Evolutionary conservation across 352 stramenopile genomes (phyloP).

Genomic region (Phytopythium boreale): DNA sequence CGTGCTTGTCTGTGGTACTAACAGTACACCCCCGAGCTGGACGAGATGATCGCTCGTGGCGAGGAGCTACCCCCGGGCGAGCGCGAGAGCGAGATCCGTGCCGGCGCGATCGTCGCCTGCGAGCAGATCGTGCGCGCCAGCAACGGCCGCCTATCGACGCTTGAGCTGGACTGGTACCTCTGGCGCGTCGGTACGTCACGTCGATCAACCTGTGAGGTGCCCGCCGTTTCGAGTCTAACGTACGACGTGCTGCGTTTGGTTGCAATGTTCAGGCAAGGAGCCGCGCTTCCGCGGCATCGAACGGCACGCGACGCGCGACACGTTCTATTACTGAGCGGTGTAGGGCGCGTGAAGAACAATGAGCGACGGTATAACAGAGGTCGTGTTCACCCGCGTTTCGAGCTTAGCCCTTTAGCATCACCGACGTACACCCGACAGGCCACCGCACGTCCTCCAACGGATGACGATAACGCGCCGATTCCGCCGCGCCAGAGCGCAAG

Average conservation of each 20-base stretch:
- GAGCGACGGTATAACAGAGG: background rate
- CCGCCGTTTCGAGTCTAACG: background rate
- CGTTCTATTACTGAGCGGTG: constrained; percentile 56
- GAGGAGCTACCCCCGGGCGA: constrained; percentile 41
- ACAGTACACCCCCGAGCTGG: constrained; percentile 59
- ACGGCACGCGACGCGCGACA: constrained; percentile 67
- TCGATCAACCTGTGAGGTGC: background rate
- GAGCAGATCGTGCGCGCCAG: constrained; percentile 61
- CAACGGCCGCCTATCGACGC: constrained; percentile 35
- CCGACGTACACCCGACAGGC: no score
- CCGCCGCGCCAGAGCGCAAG: background rate
- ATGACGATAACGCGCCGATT: background rate
- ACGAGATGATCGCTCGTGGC: constrained; percentile 38
- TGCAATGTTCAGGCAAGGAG: constrained; percentile 50
- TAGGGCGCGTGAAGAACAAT: background rate
- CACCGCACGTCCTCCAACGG: no score
- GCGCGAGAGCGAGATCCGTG: constrained; percentile 66
- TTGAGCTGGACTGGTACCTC: constrained; percentile 66
- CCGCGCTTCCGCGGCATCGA: constrained; percentile 60
- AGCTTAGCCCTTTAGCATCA: background rate
- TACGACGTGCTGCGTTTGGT: background rate
- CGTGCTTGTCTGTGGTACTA: background rate
- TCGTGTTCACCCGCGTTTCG: background rate
- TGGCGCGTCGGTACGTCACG: constrained; percentile 52
- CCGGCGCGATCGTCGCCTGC: constrained; percentile 58